phyloP scores from a whole-genome alignment of 2,329 filamentous ascomycete genomes.

The Pseudopithomyces chartarum region DNA sequence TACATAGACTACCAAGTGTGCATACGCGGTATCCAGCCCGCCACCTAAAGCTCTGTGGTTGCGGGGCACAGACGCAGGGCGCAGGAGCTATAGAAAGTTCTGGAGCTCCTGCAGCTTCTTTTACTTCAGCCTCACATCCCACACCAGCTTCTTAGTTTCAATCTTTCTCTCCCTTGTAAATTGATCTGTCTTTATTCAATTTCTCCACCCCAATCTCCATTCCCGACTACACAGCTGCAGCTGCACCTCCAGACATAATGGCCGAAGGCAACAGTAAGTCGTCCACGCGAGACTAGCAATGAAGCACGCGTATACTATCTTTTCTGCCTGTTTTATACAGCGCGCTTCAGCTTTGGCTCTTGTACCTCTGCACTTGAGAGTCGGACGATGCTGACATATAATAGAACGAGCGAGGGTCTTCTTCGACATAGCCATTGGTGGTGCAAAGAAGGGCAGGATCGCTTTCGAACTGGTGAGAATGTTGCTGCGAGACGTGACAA shows the following conservation, averaged over 20 bases:
- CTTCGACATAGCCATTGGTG: constrained; percentile 88
- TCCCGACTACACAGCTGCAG: constrained; percentile 20
- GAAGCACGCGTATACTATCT: neutral
- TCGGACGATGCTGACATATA: constrained; percentile 10
- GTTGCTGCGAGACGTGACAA: neutral
- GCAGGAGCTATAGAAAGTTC: constrained; percentile 38
- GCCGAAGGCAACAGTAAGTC: constrained; percentile 2
- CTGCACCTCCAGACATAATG: neutral
- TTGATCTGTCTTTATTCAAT: neutral
- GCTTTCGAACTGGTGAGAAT: constrained; percentile 77
- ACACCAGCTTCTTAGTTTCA: neutral
- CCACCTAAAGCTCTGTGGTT: too few species aligned
- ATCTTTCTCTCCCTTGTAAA: neutral
- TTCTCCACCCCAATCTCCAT: constrained; percentile 7
- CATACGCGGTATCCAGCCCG: too few species aligned
- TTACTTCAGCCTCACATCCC: constrained; percentile 26
- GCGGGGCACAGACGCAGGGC: constrained; percentile 6
- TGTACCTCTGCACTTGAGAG: neutral
- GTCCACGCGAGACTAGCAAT: neutral
- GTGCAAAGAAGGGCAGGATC: constrained; percentile 74
- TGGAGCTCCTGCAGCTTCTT: constrained; percentile 33
- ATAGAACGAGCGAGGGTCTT: constrained; percentile 77
- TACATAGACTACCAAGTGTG: too few species aligned
- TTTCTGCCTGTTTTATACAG: neutral
- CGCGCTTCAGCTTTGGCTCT: neutral